Conservation (phyloP, 1,284 basidiomycete species). For the Takashimella koratensis region DNA sequence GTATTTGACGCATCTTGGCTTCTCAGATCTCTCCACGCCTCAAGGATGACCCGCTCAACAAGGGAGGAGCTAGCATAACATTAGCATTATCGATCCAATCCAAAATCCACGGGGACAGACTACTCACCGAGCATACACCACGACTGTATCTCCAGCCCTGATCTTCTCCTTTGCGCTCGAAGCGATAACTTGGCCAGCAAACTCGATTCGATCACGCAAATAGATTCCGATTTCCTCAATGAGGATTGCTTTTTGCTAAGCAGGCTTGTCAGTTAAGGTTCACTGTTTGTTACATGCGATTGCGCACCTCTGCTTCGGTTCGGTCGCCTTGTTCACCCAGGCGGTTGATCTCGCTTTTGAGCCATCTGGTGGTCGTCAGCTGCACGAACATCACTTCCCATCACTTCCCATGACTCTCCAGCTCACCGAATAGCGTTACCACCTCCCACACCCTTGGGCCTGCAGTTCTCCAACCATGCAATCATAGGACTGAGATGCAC, state of each 20-base stretch:
- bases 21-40: slow-evolving; percentile 60
- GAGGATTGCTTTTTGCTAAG: slow-evolving; percentile 76
- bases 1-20: slow-evolving; percentile 58
- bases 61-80: slow-evolving; percentile 70
- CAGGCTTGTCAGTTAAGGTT: neutral
- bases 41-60: slow-evolving; percentile 83
- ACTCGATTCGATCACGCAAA: slow-evolving; percentile 86
- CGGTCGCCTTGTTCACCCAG: slow-evolving; percentile 69
- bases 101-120: no score
- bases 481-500: slow-evolving; percentile 49
- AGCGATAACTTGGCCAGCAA: slow-evolving; percentile 91
- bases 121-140: slow-evolving; percentile 82
- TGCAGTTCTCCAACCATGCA: slow-evolving; percentile 47
- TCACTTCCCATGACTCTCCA: slow-evolving; percentile 86
- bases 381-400: slow-evolving; percentile 68
- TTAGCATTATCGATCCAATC: no score
- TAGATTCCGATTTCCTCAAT: slow-evolving; percentile 88
- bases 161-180: slow-evolving; percentile 88
- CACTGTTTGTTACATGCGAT: no score
- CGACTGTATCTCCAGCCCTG: slow-evolving; percentile 83
- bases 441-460: slow-evolving; percentile 49
- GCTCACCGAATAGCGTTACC: slow-evolving; percentile 48
- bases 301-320: slow-evolving; percentile 79
- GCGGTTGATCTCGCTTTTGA: slow-evolving; percentile 93
- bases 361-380: slow-evolving; percentile 63